Evolutionary conservation across 164 flowering plant species (phyloP), one percentile per base, ranked within the genome.

Genomic region (Litsea cubeba): DNA sequence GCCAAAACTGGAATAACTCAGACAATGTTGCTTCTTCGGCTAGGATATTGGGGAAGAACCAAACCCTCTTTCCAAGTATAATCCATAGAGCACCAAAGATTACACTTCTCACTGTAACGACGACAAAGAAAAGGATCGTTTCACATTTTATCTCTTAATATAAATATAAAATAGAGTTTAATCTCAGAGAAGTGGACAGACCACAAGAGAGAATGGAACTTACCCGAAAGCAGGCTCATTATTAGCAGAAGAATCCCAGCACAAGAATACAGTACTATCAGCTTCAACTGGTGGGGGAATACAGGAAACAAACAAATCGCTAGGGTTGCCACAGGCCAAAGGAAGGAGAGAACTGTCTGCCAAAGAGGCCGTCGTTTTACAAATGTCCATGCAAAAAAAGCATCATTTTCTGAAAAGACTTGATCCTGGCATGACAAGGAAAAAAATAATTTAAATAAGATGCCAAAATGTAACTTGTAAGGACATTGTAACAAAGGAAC

Each of bases 231-330:
- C 66, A 93, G 81, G 71, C 81, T 82, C 70, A 91, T 82, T 62
- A 93, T 91, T 67, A 89, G 85, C 24, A 93, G 82, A 68, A 95
- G 92, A 68, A 91, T 74, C 72, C 99, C 98, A 26, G 95, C 97
- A 79, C 98, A 91, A 65, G 88, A 79, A 84, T 95, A 95, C 68
- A 95, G 91, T 65, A 93, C 87, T 23, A 93, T 71, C 62, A 95
- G 82, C 85, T 95, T 95, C 90, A 85, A 85, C 65, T 77, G 78
- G 81, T 95, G 98, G 32, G 99, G 99, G 84, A 93, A 93, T 60
- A 95, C 93, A 76, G 99, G 98, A 83, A 95, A 93, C 87, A 95
- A 88, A 87, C 99, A 95, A 73, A 91, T 91, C n/a, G 98, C 99
- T 5, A 95, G 87, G 0, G 99, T 95, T 85, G 91, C 82, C 72